Evolutionary conservation across 169 alveolate species (phyloP), one percentile per base, ranked within the genome.

Genomic region (Cryptosporidium tyzzeri): DNA sequence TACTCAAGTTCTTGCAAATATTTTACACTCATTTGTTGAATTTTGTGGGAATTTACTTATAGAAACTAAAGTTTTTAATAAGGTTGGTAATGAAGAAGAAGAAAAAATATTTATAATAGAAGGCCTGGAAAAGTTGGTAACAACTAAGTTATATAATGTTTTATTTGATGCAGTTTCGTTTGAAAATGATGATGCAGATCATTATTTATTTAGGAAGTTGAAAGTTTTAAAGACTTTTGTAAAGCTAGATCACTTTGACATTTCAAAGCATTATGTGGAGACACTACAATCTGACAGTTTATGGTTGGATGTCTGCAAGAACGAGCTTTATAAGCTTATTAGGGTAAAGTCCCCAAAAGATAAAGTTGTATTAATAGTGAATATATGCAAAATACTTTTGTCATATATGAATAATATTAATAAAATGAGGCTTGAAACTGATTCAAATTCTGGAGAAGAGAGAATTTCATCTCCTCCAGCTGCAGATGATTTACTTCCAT

Each of bases 401-500:
- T 80, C 89, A 26, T 80, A 80, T 45, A 80, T 80, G 89, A 80
- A 50, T 48, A 80, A 80, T 21, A 65, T 80, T 21, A 80, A 62
- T 31, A 80, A 65, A 45, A 65, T 12, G 70, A 37, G 80, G 23
- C 12, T 31, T 23, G 65, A 59, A n/a, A 80, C 23, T 14, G 65
- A 44, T 62, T 16, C 48, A 41, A 65, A 50, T 44, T 35, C 39
- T 8, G 35, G 59, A 23, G 23, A 70, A 2, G 75, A 62, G 5
- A 37, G 33, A 41, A 80, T 80, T 44, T 51, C 37, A 7, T 59
- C 89, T 55, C 91, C 93, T 85, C 93, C 94, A 23, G 92, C 95
- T 39, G 97, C 97, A 2, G 97, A 95, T 58, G 97, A 95, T 70
- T 86, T 95, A 8, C 91, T 95, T 33, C 97, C 97, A 3, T 84